Percentiles rank a stretch among this genome's conserved stretches.
These are phyloP conservation scores for Avena atlantica DNA, from an alignment of 176 grass and related monocot genomes.

Conservation along the genomic window DNA sequence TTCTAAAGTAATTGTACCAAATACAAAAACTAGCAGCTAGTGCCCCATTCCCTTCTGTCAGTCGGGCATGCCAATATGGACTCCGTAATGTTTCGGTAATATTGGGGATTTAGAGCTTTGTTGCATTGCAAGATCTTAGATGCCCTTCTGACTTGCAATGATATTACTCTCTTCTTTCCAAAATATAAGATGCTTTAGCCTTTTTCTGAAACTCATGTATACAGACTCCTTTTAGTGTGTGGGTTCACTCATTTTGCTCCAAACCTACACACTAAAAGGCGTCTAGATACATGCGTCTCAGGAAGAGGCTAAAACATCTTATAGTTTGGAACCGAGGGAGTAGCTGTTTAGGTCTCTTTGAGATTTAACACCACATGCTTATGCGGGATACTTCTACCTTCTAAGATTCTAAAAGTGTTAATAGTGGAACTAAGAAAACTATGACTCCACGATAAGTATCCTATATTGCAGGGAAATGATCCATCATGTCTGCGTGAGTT, in stretches of 20 bases:
- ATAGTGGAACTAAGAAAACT: constrained; percentile 34
- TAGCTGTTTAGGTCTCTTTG: constrained; percentile 15
- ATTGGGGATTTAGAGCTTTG: constrained; percentile 1
- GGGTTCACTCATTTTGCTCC: too few species aligned
- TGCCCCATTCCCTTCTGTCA: neutral
- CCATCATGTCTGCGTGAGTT: constrained; percentile 96
- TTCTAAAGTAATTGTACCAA: constrained; percentile 5
- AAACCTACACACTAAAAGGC: too few species aligned
- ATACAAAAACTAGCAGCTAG: neutral
- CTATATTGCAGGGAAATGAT: constrained; percentile 78
- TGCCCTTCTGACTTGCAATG: constrained; percentile 22
- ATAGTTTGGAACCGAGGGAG: too few species aligned
- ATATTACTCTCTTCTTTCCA: neutral
- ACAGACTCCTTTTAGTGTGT: too few species aligned
- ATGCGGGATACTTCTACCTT: constrained; percentile 11
- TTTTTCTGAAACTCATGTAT: too few species aligned
- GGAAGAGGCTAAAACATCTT: too few species aligned
- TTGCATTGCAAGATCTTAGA: constrained; percentile 37
- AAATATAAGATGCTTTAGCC: too few species aligned
- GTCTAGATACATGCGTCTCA: too few species aligned
- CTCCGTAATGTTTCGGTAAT: neutral
- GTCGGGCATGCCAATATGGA: neutral
- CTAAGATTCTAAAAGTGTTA: neutral
- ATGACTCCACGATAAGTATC: constrained; percentile 3
- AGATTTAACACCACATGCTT: constrained; percentile 33